phyloP scores from a whole-genome alignment of 1,284 basidiomycete genomes.

The Boletus subluridellus region DNA sequence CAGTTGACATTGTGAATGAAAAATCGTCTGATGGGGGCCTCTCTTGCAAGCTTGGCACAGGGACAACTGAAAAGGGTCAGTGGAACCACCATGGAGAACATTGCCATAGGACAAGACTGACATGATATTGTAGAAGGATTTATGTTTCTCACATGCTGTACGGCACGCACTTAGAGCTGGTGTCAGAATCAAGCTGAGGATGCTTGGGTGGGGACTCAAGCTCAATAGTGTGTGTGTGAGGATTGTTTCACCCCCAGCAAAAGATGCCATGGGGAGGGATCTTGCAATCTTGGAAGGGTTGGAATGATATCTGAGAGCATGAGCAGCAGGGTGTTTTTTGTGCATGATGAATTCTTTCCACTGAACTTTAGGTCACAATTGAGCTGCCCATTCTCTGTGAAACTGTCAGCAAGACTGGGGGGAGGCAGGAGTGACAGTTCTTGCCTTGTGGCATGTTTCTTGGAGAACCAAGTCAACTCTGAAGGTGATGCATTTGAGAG shows the following conservation, averaged over 20 bases:
- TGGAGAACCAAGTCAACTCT: too few relatives aligned
- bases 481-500: too few relatives aligned
- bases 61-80: slow-evolving; percentile 51
- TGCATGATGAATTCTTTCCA: slow-evolving; percentile 41
- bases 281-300: slow-evolving; percentile 48
- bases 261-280: slow-evolving; percentile 46
- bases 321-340: slow-evolving; percentile 29
- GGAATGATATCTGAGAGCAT: slow-evolving; percentile 75
- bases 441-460: too few relatives aligned
- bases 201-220: slow-evolving; percentile 35
- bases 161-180: slow-evolving; percentile 38
- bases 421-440: too few relatives aligned
- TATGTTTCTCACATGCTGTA: slow-evolving; percentile 43
- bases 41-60: slow-evolving; percentile 45
- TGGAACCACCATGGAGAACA: slow-evolving; percentile 58
- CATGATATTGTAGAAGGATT: slow-evolving; percentile 72
- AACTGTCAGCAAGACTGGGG: too few relatives aligned
- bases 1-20: slow-evolving; percentile 50
- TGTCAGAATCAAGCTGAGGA: slow-evolving; percentile 44
- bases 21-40: slow-evolving; percentile 57
- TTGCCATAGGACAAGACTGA: slow-evolving; percentile 79
- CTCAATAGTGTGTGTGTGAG: slow-evolving; percentile 44
- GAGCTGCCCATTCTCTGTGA: slow-evolving; percentile 47
- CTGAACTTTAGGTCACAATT: slow-evolving; percentile 72
- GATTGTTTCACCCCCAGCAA: slow-evolving; percentile 55